phyloP scores from a whole-genome alignment of 495 filamentous ascomycete genomes.

The Trichodelitschia bisporula region DNA sequence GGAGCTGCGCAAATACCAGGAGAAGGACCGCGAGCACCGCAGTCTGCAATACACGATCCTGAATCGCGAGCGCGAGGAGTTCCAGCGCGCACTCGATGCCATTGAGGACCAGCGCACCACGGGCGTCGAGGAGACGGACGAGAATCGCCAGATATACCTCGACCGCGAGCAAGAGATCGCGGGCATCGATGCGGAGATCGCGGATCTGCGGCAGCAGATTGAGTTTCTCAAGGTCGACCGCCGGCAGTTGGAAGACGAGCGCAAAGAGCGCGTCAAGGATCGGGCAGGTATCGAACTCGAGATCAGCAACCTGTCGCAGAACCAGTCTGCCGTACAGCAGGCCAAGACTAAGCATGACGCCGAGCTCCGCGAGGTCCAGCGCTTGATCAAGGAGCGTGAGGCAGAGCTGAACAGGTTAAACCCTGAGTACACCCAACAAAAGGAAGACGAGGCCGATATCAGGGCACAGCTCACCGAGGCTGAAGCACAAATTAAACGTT shows the following conservation, averaged over 20 bases:
- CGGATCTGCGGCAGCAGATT: slow-evolving; percentile 53
- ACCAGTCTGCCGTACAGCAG: slow-evolving; percentile 54
- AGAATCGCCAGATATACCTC: slow-evolving; percentile 51
- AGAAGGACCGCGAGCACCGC: slow-evolving; percentile 78
- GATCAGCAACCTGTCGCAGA: slow-evolving; percentile 55
- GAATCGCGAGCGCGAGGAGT: slow-evolving; percentile 61
- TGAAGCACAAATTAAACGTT: slow-evolving; percentile 46
- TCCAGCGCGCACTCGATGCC: slow-evolving; percentile 49
- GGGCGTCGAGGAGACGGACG: slow-evolving; percentile 60
- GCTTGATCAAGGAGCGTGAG: slow-evolving; percentile 53
- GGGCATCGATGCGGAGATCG: slow-evolving; percentile 51
- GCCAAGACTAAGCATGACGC: slow-evolving; percentile 40
- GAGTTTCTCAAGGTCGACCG: slow-evolving; percentile 77
- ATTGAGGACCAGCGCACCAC: slow-evolving; percentile 61
- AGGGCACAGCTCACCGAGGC: slow-evolving; percentile 48
- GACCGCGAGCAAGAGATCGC: slow-evolving; percentile 61
- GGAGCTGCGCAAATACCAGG: slow-evolving; percentile 74
- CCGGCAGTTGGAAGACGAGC: slow-evolving; percentile 69
- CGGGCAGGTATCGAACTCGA: slow-evolving; percentile 70
- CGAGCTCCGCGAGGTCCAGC: slow-evolving; percentile 47
- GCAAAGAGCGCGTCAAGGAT: slow-evolving; percentile 47
- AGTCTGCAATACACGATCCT: slow-evolving; percentile 91
- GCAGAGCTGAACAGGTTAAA: slow-evolving; percentile 42
- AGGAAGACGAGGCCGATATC: slow-evolving; percentile 42
- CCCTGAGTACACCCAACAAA: slow-evolving; percentile 50